A percentile compares a stretch with the other conserved stretches of the same genome.
These are phyloP conservation scores for Leishmania major DNA, from an alignment of 208 protist genomes.

Conservation along the genomic window DNA sequence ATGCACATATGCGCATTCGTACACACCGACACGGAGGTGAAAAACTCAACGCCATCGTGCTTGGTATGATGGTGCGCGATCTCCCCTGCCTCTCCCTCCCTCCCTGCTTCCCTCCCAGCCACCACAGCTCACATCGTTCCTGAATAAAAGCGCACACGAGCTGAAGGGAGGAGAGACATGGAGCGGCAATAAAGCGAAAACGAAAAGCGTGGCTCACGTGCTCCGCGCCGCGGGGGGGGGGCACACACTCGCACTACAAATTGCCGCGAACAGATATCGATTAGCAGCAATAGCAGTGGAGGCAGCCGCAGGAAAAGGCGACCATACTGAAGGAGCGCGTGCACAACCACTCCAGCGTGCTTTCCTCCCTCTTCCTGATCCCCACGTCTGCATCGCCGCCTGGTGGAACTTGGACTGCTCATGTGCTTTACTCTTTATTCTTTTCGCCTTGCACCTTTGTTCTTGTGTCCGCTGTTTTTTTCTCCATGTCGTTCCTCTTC, in stretches of 20 bases:
- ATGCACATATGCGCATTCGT: neutral
- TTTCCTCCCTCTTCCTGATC: neutral
- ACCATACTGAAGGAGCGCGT: neutral
- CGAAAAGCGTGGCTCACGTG: neutral
- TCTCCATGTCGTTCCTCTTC: neutral
- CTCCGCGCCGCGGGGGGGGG: neutral
- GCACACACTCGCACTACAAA: neutral
- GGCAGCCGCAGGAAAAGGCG: too few relatives aligned
- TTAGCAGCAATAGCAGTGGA: neutral
- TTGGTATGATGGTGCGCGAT: neutral
- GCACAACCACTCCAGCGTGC: neutral
- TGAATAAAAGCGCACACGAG: neutral
- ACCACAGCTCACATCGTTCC: neutral
- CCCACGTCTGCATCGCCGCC: neutral
- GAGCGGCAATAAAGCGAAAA: neutral
- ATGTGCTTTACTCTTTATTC: neutral
- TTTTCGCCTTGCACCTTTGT: neutral
- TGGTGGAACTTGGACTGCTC: neutral
- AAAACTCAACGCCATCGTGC: neutral
- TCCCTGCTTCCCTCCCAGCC: neutral
- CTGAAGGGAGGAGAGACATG: neutral
- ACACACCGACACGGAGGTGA: neutral
- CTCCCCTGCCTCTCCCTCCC: neutral
- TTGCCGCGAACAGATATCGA: neutral
- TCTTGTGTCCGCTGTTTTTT: neutral